Evolutionary conservation across 345 rosid genomes (phyloP).

Genomic region (Gossypium mustelinum): DNA sequence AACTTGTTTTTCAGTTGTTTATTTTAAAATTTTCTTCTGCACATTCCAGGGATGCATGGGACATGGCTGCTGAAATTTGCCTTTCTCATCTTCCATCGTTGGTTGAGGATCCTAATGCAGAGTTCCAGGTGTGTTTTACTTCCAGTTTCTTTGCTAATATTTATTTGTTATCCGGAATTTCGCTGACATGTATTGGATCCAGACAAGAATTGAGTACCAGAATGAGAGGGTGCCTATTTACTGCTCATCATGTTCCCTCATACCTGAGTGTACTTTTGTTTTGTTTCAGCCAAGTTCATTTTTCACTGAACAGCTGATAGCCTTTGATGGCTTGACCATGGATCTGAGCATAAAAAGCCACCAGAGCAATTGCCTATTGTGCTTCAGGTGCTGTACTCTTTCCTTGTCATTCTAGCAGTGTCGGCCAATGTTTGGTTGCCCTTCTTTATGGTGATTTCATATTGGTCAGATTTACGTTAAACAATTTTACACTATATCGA

Average conservation of each 20-base stretch:
- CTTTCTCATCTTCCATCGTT: slow-evolving; percentile 94
- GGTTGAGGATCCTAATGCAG: slow-evolving; percentile 75
- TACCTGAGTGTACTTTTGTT: slow-evolving; percentile 9
- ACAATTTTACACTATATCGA: neutral
- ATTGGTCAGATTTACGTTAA: neutral
- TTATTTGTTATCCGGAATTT: neutral
- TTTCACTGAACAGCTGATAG: slow-evolving; percentile 92
- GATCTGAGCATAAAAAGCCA: slow-evolving; percentile 91
- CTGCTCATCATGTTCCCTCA: neutral
- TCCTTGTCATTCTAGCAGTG: slow-evolving; percentile 15
- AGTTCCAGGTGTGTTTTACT: slow-evolving; percentile 68
- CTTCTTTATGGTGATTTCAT: slow-evolving; percentile 6
- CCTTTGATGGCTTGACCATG: slow-evolving; percentile 99
- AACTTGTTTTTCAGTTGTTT: neutral
- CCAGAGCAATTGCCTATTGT: slow-evolving; percentile 99
- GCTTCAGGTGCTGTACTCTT: slow-evolving; percentile 68
- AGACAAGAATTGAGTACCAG: neutral
- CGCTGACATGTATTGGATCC: neutral
- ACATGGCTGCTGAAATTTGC: slow-evolving; percentile 99
- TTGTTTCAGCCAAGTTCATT: slow-evolving; percentile 84
- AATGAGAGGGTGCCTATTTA: neutral
- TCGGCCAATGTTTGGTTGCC: neutral
- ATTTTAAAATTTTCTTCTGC: slow-evolving; percentile 10
- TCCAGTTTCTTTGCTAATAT: neutral
- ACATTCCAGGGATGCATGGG: slow-evolving; percentile 96